Evolutionary conservation across 106 monocot genomes (phyloP).

Genomic region (Platanthera zijinensis): DNA sequence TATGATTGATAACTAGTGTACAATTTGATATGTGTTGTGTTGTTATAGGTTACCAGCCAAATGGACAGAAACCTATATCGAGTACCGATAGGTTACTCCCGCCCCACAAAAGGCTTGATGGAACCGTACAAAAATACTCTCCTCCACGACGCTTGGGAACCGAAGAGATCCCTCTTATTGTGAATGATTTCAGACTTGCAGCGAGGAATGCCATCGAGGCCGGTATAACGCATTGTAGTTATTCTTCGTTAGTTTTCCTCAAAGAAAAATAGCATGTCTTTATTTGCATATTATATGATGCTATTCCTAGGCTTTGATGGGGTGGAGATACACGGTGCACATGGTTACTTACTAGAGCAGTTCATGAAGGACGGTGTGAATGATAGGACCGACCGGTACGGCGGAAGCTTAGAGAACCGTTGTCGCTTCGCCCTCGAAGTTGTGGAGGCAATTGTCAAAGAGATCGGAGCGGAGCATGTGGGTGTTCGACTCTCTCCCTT

Average conservation of each 20-base stretch:
- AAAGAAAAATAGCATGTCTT: too few relatives aligned
- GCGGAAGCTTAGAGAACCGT: slow-evolving; percentile 36
- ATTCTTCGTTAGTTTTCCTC: too few relatives aligned
- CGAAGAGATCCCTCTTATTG: slow-evolving; percentile 5
- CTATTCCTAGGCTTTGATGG: slow-evolving; percentile 33
- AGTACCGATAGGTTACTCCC: slow-evolving; percentile 1
- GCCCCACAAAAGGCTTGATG: not conserved
- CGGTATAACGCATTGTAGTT: not conserved
- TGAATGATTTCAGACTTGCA: slow-evolving; percentile 2
- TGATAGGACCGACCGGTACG: slow-evolving; percentile 35
- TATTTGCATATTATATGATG: too few relatives aligned
- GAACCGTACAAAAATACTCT: not conserved
- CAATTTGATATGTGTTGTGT: too few relatives aligned
- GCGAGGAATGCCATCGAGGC: slow-evolving; percentile 6
- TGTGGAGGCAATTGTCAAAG: too few relatives aligned
- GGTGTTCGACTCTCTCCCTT: slow-evolving; percentile 41
- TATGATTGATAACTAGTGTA: too few relatives aligned
- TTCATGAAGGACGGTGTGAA: slow-evolving; percentile 45
- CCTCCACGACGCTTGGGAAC: not conserved
- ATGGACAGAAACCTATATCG: not conserved
- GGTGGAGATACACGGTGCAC: slow-evolving; percentile 40
- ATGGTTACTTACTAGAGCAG: slow-evolving; percentile 36
- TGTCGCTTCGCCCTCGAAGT: slow-evolving; percentile 24
- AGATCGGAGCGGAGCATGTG: too few relatives aligned
- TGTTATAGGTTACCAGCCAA: not conserved